Base-by-base conservation (phyloP, 2,329 filamentous ascomycete species). In the Epicoccum nigrum region DNA sequence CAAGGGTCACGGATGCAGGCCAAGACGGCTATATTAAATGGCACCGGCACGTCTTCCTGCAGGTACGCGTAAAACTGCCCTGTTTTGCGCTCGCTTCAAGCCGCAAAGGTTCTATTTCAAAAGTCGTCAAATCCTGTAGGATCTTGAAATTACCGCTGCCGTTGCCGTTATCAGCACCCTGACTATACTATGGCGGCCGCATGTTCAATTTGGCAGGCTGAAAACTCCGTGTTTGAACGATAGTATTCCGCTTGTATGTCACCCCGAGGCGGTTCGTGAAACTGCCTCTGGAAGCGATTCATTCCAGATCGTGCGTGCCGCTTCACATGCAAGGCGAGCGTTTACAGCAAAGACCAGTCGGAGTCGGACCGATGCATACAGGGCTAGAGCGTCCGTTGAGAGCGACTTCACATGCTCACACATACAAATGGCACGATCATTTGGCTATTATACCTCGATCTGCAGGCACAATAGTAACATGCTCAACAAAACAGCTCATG, bases 51-150 rank as follows among this genome's bases (percentile, higher is more conserved):
- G 45, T 25, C 44, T 27, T 42, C 45, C 60, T 69, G 64, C 63
- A 68, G 65, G 63, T 67, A 67, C 64, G 56, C 52, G 43, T 53
- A 49, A 19, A 55, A 53, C 51, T 52, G 52, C 47, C 48, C 37
- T 48, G 20, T 30, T 15, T 38, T 21, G n/a, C 17, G 19, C 38
- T 43, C 33, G 49, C 33, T 47, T 28, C 38, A 47, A 15, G 38
- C 49, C 32, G 43, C 38, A 41, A 42, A 31, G n/a, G 31, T 39
- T 9, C 38, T 52, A 52, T 43, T 43, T 46, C 25, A 16, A 28
- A 52, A 21, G 49, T 51, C 49, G 44, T 30, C 20, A 34, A 12
- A 52, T 52, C 49, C 43, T 47, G 33, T 16, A 39, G 43, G 37
- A 43, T 39, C 38, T 5, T 20, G 32, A 34, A 46, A 47, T 44